phyloP scores from a whole-genome alignment of 345 rosid genomes.

The Camelina laxa region DNA sequence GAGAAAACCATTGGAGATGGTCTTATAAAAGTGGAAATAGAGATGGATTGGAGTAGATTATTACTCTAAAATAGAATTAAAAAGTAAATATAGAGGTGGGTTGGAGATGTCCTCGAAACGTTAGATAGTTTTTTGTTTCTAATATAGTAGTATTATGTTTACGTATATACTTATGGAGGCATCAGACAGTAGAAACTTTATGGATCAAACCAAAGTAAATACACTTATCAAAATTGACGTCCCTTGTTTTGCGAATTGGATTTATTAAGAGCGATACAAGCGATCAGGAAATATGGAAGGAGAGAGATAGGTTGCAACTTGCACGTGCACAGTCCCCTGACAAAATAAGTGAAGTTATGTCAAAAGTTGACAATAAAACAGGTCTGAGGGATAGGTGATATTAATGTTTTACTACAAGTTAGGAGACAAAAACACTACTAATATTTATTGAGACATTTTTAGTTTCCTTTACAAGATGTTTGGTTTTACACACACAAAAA shows the following conservation, averaged over 20 bases:
- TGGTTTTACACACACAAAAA: not conserved
- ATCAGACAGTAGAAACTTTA: too few relatives aligned
- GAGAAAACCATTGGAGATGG: too few relatives aligned
- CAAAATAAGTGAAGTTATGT: constrained; percentile 19
- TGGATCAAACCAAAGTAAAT: too few relatives aligned
- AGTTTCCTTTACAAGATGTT: not conserved
- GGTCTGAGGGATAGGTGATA: not conserved
- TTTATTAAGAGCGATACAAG: not conserved
- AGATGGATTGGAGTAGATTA: too few relatives aligned
- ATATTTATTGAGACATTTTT: not conserved
- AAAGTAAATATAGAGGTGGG: too few relatives aligned
- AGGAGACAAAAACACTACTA: not conserved
- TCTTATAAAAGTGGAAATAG: too few relatives aligned
- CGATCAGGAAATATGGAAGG: not conserved
- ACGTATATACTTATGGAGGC: too few relatives aligned
- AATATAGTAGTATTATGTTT: too few relatives aligned
- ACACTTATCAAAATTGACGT: too few relatives aligned
- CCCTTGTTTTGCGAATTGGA: not conserved
- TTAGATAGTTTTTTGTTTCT: too few relatives aligned
- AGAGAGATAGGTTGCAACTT: not conserved
- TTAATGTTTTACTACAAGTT: constrained; percentile 29
- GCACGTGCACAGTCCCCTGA: constrained; percentile 28
- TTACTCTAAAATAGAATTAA: too few relatives aligned
- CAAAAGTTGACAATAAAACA: constrained; percentile 9
- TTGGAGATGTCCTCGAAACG: too few relatives aligned